Conservation (phyloP, 2,329 filamentous ascomycete species). For the Cladosporium sphaerospermum region DNA sequence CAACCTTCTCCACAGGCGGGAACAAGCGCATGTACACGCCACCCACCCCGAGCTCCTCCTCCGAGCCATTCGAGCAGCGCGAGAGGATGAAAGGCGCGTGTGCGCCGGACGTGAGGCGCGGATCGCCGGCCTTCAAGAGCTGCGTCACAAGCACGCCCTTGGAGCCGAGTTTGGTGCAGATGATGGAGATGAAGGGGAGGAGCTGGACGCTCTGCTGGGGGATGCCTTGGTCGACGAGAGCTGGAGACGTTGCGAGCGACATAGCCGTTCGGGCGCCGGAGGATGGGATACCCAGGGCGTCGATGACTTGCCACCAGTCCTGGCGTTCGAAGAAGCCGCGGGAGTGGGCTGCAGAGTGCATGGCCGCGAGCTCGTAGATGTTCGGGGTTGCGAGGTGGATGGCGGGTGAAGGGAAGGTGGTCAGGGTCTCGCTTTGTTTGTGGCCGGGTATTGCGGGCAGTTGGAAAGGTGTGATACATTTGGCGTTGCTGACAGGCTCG, state of each 20-base stretch:
- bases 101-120: conserved; percentile 56
- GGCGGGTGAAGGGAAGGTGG: conserved; percentile 54
- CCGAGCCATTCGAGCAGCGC: conserved; percentile 45
- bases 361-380: conserved; percentile 68
- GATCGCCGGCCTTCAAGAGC: conserved; percentile 62
- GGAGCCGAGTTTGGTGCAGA: conserved; percentile 76
- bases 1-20: conserved; percentile 58
- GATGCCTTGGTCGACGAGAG: conserved; percentile 71
- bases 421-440: conserved; percentile 9
- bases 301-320: conserved; percentile 74
- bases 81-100: conserved; percentile 66
- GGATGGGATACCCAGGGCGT: conserved; percentile 69
- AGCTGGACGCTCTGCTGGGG: conserved; percentile 79
- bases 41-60: conserved; percentile 51
- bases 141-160: conserved; percentile 70
- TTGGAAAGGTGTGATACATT: conserved; percentile 64
- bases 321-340: conserved; percentile 61
- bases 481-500: conserved; percentile 82
- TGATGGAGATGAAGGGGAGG: conserved; percentile 77
- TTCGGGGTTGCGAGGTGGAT: conserved; percentile 79
- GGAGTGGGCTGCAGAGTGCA: conserved; percentile 65
- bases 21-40: conserved; percentile 77
- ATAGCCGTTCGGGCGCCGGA: conserved; percentile 65
- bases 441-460: conserved; percentile 20
- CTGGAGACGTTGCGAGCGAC: conserved; percentile 57